phyloP scores from a whole-genome alignment of 768 basidiomycete species.

The Leccinellum luteum region DNA sequence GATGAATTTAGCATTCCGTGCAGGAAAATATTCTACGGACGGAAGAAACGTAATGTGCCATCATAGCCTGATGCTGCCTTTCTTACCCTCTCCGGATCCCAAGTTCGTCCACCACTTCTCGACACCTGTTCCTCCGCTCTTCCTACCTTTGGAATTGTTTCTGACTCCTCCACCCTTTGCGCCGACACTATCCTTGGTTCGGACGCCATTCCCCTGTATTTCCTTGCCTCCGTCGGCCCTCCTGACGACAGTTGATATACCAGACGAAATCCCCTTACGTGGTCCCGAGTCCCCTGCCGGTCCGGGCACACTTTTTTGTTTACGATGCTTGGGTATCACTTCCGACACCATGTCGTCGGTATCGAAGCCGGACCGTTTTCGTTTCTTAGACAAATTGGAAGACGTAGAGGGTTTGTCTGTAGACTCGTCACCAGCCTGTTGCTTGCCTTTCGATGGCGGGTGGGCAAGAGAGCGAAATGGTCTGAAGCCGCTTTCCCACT shows the following conservation, averaged over 20 bases:
- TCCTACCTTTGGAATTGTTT: neutral
- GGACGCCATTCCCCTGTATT: conserved; percentile 7
- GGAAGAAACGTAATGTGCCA: neutral
- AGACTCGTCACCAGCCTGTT: neutral
- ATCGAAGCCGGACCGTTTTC: conserved; percentile 5
- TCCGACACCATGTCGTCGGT: neutral
- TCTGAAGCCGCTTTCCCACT: conserved; percentile 66
- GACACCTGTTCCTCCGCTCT: neutral
- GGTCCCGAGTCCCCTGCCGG: neutral
- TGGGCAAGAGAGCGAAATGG: neutral
- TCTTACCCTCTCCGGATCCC: conserved; percentile 16
- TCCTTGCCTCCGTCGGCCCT: conserved; percentile 17
- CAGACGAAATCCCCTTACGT: conserved; percentile 63
- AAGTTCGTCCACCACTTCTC: conserved; percentile 49
- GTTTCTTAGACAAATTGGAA: conserved; percentile 9
- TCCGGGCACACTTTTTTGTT: neutral
- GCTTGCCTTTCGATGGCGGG: neutral
- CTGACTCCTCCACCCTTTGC: conserved; percentile 7
- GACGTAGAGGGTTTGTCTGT: neutral
- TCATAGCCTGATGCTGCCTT: conserved; percentile 7
- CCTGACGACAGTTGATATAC: conserved; percentile 50
- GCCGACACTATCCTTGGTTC: neutral
- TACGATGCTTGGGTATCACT: neutral
- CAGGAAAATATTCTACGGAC: neutral
- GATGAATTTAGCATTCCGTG: no score